These are phyloP conservation scores for Oleoguttula mirabilis DNA, from an alignment of 495 filamentous ascomycete species.

Conservation along the genomic window DNA sequence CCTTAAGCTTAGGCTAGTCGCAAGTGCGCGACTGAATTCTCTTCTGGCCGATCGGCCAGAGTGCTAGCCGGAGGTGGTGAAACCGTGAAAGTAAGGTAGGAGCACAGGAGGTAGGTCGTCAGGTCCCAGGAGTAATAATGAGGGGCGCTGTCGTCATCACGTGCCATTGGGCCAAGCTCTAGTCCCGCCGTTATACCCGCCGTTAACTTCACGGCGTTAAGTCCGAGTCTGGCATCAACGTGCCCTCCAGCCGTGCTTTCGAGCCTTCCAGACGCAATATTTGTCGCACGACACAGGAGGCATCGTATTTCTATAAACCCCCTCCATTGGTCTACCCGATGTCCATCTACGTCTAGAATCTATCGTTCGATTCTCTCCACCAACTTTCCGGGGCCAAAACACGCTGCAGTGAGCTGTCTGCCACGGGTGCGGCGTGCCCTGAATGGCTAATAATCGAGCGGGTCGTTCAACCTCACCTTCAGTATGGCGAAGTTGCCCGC, in stretches of 20 bases:
- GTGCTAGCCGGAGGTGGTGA: no score
- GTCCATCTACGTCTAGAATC: not conserved
- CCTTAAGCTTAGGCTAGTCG: no score
- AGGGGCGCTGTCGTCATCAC: no score
- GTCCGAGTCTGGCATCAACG: not conserved
- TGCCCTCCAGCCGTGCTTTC: not conserved
- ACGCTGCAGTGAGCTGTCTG: not conserved
- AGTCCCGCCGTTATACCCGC: no score
- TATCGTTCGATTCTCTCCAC: not conserved
- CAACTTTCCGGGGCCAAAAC: not conserved
- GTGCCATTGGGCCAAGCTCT: no score
- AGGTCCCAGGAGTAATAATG: no score
- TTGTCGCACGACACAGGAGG: not conserved
- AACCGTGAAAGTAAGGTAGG: no score
- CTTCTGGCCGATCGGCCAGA: no score
- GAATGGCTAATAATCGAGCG: not conserved
- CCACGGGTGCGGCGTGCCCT: not conserved
- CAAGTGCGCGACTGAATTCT: no score
- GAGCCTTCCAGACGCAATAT: not conserved
- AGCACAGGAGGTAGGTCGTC: no score
- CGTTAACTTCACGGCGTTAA: not conserved
- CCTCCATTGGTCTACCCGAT: not conserved
- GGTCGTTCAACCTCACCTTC: constrained; percentile 4
- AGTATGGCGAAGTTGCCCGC: constrained; percentile 16
- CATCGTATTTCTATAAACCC: not conserved